Evolutionary conservation across 257 asterid species (phyloP).

Genomic region (Nicotiana tabacum): DNA sequence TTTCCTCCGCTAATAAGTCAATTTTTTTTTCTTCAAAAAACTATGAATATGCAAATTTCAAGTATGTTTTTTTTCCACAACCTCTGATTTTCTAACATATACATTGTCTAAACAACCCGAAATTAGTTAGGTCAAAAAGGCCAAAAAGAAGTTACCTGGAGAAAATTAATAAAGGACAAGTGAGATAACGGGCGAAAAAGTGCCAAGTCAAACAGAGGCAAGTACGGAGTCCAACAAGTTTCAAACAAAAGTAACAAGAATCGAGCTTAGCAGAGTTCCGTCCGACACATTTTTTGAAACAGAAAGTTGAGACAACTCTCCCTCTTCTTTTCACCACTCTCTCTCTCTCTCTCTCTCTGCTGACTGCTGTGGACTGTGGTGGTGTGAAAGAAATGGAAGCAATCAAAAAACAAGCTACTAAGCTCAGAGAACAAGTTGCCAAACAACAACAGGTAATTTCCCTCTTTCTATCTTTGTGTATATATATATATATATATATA

Average conservation of each 20-base stretch:
- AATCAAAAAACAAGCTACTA: conserved; percentile 66
- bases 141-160: too few relatives aligned
- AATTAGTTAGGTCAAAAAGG: too few relatives aligned
- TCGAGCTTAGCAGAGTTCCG: not conserved
- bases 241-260: not conserved
- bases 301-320: not conserved
- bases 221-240: not conserved
- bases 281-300: not conserved
- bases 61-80: too few relatives aligned
- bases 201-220: not conserved
- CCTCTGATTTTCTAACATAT: too few relatives aligned
- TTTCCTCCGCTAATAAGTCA: too few relatives aligned
- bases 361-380: not conserved
- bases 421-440: conserved; percentile 78
- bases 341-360: not conserved
- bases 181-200: not conserved
- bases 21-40: too few relatives aligned
- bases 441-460: conserved; percentile 56
- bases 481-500: too few relatives aligned
- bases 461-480: not conserved
- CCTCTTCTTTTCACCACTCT: not conserved
- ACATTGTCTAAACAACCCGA: too few relatives aligned
- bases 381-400: conserved; percentile 46
- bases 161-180: too few relatives aligned
- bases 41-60: too few relatives aligned